Conservation (phyloP, 805 yeast species). For the Teunomyces gatunensis region DNA sequence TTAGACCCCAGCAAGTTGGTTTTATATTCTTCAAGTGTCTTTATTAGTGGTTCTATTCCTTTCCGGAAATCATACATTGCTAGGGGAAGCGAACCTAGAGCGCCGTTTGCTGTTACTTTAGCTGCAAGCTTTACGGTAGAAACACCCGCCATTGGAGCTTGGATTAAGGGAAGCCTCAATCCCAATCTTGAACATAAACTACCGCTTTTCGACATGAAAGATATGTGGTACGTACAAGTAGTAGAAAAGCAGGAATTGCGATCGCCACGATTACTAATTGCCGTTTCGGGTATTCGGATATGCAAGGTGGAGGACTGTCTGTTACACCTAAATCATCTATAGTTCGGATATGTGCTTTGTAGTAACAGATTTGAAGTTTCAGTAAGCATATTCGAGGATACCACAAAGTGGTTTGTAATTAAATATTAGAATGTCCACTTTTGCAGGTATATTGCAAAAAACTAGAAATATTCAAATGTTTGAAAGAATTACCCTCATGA, state of each 20-base stretch:
- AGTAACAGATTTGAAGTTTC: too few species aligned
- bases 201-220: slow-evolving; percentile 1
- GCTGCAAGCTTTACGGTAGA: slow-evolving; percentile 46
- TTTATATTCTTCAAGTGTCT: slow-evolving; percentile 14
- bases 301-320: too few species aligned
- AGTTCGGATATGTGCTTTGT: too few species aligned
- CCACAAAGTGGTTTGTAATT: too few species aligned
- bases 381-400: too few species aligned
- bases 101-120: slow-evolving; percentile 42
- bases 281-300: not conserved
- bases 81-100: slow-evolving; percentile 49
- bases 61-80: slow-evolving; percentile 29
- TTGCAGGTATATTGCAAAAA: too few species aligned
- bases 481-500: too few species aligned
- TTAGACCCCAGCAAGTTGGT: slow-evolving; percentile 8
- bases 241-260: not conserved
- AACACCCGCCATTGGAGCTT: slow-evolving; percentile 63
- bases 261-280: not conserved
- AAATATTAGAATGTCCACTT: too few species aligned
- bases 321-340: too few species aligned
- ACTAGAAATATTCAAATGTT: too few species aligned
- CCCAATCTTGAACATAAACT: slow-evolving; percentile 18
- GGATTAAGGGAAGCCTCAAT: slow-evolving; percentile 45
- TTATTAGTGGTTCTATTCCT: slow-evolving; percentile 14
- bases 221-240: not conserved